Percentiles rank a stretch among this genome's conserved stretches.
phyloP scores from a whole-genome alignment of 331 rosid species.

The Arachis monticola region DNA sequence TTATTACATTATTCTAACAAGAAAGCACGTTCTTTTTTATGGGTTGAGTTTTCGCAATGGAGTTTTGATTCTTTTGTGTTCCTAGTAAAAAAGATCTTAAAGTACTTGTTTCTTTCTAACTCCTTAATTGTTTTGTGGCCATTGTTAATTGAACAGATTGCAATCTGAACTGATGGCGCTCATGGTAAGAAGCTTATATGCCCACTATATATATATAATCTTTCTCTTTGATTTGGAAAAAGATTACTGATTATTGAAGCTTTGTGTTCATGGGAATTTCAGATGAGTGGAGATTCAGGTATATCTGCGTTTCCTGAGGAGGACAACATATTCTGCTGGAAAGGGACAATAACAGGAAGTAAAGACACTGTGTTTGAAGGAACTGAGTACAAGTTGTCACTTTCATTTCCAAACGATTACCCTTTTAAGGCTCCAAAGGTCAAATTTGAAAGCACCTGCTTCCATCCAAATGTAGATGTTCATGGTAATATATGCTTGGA shows the following conservation, averaged over 20 bases:
- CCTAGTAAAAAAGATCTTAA: background rate
- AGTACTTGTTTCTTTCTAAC: slow-evolving; percentile 11
- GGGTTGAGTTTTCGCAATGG: slow-evolving; percentile 6
- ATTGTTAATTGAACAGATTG: slow-evolving; percentile 55
- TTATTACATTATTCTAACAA: background rate
- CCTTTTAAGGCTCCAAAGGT: slow-evolving; percentile 96
- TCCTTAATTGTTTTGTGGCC: slow-evolving; percentile 10
- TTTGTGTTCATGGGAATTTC: slow-evolving; percentile 12
- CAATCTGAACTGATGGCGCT: slow-evolving; percentile 97
- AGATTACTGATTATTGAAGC: background rate
- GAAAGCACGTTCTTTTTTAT: background rate
- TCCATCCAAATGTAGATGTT: slow-evolving; percentile 89
- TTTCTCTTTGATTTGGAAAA: background rate
- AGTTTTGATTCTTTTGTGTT: background rate
- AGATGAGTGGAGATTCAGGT: slow-evolving; percentile 97
- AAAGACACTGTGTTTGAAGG: slow-evolving; percentile 92
- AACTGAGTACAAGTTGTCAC: slow-evolving; percentile 78
- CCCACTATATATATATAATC: background rate
- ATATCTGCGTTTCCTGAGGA: slow-evolving; percentile 93
- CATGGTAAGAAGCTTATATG: slow-evolving; percentile 62
- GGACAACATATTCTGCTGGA: slow-evolving; percentile 95
- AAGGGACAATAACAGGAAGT: slow-evolving; percentile 95
- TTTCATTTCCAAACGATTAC: slow-evolving; percentile 85
- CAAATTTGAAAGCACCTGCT: slow-evolving; percentile 84
- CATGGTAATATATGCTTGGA: slow-evolving; percentile 94